Percentiles rank a stretch among this genome's conserved stretches.
Conservation (phyloP, 1,139 yeast genomes). For the Geotrichum aggregatum region DNA sequence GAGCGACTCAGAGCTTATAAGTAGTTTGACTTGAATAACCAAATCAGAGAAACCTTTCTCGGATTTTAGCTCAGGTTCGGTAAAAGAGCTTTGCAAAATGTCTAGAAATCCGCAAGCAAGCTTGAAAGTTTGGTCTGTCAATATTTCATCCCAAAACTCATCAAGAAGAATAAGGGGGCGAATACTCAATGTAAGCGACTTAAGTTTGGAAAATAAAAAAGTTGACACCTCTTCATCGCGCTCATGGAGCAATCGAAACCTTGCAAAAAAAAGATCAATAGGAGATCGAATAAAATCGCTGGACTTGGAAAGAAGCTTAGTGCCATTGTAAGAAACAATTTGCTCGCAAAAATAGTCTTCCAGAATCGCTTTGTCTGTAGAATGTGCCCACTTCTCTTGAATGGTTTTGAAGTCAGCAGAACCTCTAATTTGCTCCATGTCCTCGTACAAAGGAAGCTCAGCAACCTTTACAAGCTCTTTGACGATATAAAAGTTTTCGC, state of each 20-base stretch:
- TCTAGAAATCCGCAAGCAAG: conserved; percentile 2
- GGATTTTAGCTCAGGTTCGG: not conserved
- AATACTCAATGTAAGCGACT: not conserved
- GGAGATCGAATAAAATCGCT: not conserved
- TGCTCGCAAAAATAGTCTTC: conserved; percentile 2
- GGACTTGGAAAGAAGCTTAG: not conserved
- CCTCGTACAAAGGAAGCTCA: conserved; percentile 6
- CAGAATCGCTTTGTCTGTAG: not conserved
- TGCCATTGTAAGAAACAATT: not conserved
- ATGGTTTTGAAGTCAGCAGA: not conserved
- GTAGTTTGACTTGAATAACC: not conserved
- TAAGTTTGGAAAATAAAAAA: not conserved
- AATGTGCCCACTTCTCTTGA: conserved; percentile 8
- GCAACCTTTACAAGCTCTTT: conserved; percentile 11
- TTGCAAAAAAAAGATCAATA: conserved; percentile 9
- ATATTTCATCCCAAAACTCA: conserved; percentile 11
- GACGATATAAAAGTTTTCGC: conserved; percentile 22
- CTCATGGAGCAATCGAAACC: conserved; percentile 13
- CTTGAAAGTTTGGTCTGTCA: not conserved
- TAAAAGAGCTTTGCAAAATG: conserved; percentile 1
- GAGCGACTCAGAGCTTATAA: not conserved
- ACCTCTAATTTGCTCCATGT: not conserved
- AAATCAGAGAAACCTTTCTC: not conserved
- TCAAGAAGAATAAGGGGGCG: conserved; percentile 3
- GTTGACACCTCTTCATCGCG: not conserved